These are phyloP conservation scores for Colletotrichum sp. DNA, from an alignment of 2,329 filamentous ascomycete species.

Conservation along the genomic window DNA sequence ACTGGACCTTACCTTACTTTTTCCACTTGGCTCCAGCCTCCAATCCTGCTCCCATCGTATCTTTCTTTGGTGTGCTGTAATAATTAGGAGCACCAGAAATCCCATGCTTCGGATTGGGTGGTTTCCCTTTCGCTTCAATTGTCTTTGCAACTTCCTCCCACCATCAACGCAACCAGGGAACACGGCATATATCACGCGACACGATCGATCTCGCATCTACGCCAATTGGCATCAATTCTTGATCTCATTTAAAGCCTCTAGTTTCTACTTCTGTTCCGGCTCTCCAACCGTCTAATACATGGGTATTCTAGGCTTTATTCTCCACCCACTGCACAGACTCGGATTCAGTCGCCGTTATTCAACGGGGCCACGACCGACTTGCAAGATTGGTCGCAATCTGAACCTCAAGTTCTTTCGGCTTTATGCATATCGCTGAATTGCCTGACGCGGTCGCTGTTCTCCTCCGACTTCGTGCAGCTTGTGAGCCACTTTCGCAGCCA, in stretches of 20 bases:
- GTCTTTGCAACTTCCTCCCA: not conserved
- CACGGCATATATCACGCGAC: not conserved
- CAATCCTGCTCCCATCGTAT: not conserved
- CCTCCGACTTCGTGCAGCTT: not conserved
- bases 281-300: not conserved
- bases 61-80: not conserved
- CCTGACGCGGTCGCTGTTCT: not conserved
- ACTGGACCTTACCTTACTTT: not conserved
- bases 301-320: not conserved
- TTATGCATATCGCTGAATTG: not conserved
- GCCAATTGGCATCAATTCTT: not conserved
- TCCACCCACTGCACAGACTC: not conserved
- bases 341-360: not conserved
- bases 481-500: not conserved
- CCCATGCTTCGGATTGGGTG: not conserved
- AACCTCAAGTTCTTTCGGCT: not conserved
- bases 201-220: not conserved
- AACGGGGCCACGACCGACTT: not conserved
- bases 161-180: not conserved
- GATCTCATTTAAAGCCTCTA: not conserved
- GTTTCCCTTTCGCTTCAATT: not conserved
- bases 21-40: constrained; percentile 12
- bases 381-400: not conserved
- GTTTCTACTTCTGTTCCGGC: not conserved
- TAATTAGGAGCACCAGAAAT: not conserved